phyloP scores from a whole-genome alignment of 176 grass and related monocot species.

The Themeda triandra region DNA sequence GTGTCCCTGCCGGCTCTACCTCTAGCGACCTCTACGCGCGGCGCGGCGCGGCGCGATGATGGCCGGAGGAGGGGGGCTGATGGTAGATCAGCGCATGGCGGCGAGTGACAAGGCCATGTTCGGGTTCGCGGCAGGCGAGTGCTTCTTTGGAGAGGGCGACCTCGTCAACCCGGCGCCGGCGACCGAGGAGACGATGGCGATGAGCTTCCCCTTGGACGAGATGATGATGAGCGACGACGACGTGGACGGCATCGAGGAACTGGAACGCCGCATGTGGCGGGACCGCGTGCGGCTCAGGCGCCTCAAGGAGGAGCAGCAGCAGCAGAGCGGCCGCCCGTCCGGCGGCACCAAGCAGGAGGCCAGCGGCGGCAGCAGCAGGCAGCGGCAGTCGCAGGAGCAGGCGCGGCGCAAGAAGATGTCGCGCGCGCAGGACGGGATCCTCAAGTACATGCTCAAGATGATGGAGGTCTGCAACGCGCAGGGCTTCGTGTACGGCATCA shows the following conservation, averaged over 20 bases:
- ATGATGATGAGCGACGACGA: constrained; percentile 38
- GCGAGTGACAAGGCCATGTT: constrained; percentile 6
- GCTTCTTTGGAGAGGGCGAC: constrained; percentile 45
- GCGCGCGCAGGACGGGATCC: constrained; percentile 85
- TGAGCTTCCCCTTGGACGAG: constrained; percentile 25
- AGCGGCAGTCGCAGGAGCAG: constrained; percentile 61
- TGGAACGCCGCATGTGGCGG: constrained; percentile 84
- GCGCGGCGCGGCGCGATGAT: neutral
- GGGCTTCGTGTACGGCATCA: constrained; percentile 95
- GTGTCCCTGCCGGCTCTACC: neutral
- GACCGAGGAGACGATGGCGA: neutral
- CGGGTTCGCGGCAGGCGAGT: constrained; percentile 22
- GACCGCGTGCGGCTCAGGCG: constrained; percentile 68
- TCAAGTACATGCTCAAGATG: constrained; percentile 98
- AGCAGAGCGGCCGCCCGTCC: constrained; percentile 3
- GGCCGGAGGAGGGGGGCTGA: constrained; percentile 19
- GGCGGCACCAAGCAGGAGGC: neutral
- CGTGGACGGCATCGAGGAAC: constrained; percentile 74
- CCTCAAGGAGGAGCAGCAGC: constrained; percentile 63
- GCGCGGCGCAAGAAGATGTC: constrained; percentile 97
- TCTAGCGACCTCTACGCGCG: neutral
- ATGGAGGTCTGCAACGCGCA: constrained; percentile 95
- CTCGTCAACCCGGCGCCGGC: constrained; percentile 31
- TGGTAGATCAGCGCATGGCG: constrained; percentile 19
- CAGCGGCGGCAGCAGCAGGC: neutral